Conservation (phyloP, 768 basidiomycete genomes). For the Russula sp. region DNA sequence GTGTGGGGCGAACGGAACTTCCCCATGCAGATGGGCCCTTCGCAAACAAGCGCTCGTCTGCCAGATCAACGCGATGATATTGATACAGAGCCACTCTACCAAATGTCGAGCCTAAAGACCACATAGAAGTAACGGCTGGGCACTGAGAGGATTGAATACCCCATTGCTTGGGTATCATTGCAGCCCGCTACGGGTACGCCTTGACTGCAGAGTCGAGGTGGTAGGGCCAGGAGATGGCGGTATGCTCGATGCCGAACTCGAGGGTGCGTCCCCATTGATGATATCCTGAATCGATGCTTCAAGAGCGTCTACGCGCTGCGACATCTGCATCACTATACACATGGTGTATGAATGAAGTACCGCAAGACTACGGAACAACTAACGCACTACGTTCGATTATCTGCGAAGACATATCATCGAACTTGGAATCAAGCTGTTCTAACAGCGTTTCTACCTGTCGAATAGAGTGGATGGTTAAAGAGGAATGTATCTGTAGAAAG, state of each 20-base stretch:
- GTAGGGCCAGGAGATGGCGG: conserved; percentile 48
- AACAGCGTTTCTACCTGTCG: conserved; percentile 79
- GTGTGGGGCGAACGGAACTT: background rate
- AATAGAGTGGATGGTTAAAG: background rate
- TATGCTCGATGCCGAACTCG: conserved; percentile 36
- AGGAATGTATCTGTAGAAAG: background rate
- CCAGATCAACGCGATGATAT: background rate
- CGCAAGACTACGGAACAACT: background rate
- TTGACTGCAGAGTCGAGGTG: conserved; percentile 1
- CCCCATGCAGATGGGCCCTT: background rate
- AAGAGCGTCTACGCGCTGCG: conserved; percentile 79
- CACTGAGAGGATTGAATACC: too few species aligned
- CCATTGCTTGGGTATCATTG: background rate
- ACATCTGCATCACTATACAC: conserved; percentile 83
- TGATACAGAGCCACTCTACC: background rate
- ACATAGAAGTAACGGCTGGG: too few species aligned
- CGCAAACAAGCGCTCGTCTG: background rate
- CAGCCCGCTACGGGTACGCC: conserved; percentile 8
- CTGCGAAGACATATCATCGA: conserved; percentile 89
- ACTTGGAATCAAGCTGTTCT: conserved; percentile 83
- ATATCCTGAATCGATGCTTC: conserved; percentile 91
- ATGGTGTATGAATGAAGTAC: background rate
- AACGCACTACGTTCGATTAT: conserved; percentile 75
- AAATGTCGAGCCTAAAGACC: background rate
- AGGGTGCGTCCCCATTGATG: conserved; percentile 62